A percentile compares a stretch with the other conserved stretches of the same genome.
Conservation (phyloP, 108 stramenopile genomes). For the Cyclotella kingstonii region DNA sequence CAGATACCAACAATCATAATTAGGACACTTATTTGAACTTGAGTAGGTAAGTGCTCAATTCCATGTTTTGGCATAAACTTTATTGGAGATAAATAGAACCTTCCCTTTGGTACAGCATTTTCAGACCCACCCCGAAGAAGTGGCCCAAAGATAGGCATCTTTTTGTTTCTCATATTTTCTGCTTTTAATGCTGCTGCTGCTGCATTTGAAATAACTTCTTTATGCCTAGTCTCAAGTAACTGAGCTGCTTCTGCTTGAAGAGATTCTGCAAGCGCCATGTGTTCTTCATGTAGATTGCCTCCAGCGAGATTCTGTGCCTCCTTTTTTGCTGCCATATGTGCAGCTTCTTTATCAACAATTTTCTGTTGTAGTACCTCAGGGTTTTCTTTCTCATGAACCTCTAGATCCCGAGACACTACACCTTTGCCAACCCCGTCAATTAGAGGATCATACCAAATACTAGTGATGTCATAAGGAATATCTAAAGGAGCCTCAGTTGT, state of each 20-base stretch:
- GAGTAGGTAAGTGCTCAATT: slow-evolving; percentile 30
- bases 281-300: slow-evolving; percentile 19
- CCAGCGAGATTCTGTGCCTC: slow-evolving; percentile 35
- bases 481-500: slow-evolving; percentile 38
- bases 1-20: slow-evolving; percentile 33
- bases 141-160: slow-evolving; percentile 21
- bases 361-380: slow-evolving; percentile 1
- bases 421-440: slow-evolving; percentile 30
- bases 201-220: slow-evolving; percentile 38
- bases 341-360: slow-evolving; percentile 11
- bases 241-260: background rate
- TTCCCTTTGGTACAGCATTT: slow-evolving; percentile 15
- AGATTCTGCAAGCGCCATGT: slow-evolving; percentile 23
- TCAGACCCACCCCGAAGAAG: slow-evolving; percentile 15
- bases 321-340: slow-evolving; percentile 23
- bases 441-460: slow-evolving; percentile 48
- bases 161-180: slow-evolving; percentile 19
- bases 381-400: slow-evolving; percentile 1
- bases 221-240: slow-evolving; percentile 4
- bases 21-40: slow-evolving; percentile 24
- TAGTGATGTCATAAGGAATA: slow-evolving; percentile 40
- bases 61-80: slow-evolving; percentile 22
- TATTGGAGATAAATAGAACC: slow-evolving; percentile 14
- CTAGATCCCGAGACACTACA: slow-evolving; percentile 14
- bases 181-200: slow-evolving; percentile 21